phyloP scores from a whole-genome alignment of 2,329 filamentous ascomycete species.

The Zopfia rhizophila region DNA sequence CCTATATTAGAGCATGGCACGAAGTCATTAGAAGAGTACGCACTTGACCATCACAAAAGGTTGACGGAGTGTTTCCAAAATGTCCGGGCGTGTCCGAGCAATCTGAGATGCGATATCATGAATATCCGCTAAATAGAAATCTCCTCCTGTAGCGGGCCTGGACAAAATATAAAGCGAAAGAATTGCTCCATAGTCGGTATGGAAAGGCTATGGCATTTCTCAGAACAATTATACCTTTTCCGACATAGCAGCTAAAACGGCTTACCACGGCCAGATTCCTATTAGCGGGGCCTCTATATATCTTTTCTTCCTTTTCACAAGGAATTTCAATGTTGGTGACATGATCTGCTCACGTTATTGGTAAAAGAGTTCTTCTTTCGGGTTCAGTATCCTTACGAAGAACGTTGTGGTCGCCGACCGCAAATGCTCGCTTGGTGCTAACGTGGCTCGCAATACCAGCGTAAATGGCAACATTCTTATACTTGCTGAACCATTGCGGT shows the following conservation, averaged over 20 bases:
- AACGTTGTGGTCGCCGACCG: constrained; percentile 10
- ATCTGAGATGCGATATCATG: constrained; percentile 9
- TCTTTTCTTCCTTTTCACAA: neutral
- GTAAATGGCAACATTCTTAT: constrained; percentile 13
- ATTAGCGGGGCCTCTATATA: constrained; percentile 13
- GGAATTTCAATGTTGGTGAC: constrained; percentile 9
- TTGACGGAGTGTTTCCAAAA: constrained; percentile 7
- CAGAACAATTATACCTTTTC: too few relatives aligned
- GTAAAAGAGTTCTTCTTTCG: too few relatives aligned
- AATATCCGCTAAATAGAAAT: constrained; percentile 7
- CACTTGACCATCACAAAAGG: constrained; percentile 4
- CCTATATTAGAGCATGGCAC: neutral
- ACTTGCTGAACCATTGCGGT: constrained; percentile 11
- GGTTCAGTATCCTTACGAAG: too few relatives aligned
- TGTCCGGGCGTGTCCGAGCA: constrained; percentile 4
- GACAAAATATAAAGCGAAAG: constrained; percentile 14
- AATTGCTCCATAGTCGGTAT: constrained; percentile 13
- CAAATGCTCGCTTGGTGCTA: constrained; percentile 9
- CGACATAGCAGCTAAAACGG: neutral
- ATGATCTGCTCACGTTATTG: constrained; percentile 6
- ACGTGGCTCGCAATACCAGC: constrained; percentile 10
- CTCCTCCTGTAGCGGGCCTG: constrained; percentile 7
- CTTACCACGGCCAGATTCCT: constrained; percentile 11
- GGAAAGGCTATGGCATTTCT: constrained; percentile 15
- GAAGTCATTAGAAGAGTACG: too few relatives aligned